Evolutionary conservation across 495 filamentous ascomycete species (phyloP), one percentile per base, ranked within the genome.

Genomic region (Lepraria neglecta): DNA sequence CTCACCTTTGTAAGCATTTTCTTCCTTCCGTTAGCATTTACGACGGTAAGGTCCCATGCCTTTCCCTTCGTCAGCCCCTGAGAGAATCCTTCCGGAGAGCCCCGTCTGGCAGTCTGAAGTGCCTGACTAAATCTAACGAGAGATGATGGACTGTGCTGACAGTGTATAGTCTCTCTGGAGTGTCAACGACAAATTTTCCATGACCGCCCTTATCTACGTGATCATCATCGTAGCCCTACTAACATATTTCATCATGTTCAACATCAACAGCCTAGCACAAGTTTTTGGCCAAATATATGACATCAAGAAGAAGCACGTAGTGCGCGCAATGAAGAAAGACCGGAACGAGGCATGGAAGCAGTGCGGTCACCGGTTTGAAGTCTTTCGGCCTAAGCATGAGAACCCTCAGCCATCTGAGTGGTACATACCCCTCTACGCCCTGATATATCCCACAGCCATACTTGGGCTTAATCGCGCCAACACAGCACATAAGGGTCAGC

Each of bases 1-100:
- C 68, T 80, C 21, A 80, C 76, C 0, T 67, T 79, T n/a, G 75
- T 80, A 30, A 74, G 69, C 31, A 73, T 80, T 2, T 74, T 81
- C 68, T 79, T 78, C 64, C 63, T 80, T 17, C 75, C 76, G 4
- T 64, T 78, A 15, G 76, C 75, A 1, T 79, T 79, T 56, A 71
- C 74, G 11, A 78, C 77, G 21, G 64, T 66, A 57, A 63, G 64
- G 6, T 51, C 2, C 21, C 28, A 14, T 59, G 15, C 56, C 28
- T 27, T 51, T 31, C 44, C 14, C 0, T 33, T 17, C 5, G 6
- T 53, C 43, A 19, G 40, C 1, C 17, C 40, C n/a, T 46, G 27
- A 2, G 21, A 12, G 40, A 17, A 1, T 21, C 17, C 38, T 24
- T 19, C 1, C 10, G 15, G 35, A 33, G 45, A 1, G 24, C 19